These are phyloP conservation scores for Wilcoxina mikolae DNA, from an alignment of 495 filamentous ascomycete genomes.

Conservation along the genomic window DNA sequence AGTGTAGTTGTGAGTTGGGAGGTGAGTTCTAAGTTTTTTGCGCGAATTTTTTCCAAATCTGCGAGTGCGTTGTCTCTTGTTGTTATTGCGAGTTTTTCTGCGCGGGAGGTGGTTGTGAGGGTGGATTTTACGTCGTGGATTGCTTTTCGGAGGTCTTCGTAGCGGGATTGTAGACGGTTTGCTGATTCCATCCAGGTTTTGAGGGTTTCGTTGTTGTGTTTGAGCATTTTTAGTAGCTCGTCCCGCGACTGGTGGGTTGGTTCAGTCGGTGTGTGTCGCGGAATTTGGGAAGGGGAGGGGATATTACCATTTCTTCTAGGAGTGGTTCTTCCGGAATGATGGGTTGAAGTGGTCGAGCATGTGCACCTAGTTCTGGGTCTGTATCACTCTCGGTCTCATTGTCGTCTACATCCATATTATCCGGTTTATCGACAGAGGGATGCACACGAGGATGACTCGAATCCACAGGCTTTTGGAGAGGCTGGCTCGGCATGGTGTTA, in stretches of 20 bases:
- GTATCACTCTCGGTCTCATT: constrained; percentile 5
- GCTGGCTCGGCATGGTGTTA: constrained; percentile 36
- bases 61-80: too few species aligned
- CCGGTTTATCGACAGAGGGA: background rate
- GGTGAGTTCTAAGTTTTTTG: too few species aligned
- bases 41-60: too few species aligned
- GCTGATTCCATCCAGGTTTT: constrained; percentile 21
- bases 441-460: constrained; percentile 44
- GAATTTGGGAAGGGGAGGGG: background rate
- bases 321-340: background rate
- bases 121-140: constrained; percentile 7
- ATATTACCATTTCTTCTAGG: constrained; percentile 16
- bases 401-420: constrained; percentile 2
- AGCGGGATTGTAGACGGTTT: constrained; percentile 16
- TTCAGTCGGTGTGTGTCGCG: background rate
- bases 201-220: constrained; percentile 9
- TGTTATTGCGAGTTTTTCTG: too few species aligned
- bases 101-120: too few species aligned
- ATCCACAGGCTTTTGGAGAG: constrained; percentile 91
- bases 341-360: background rate
- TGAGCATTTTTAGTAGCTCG: constrained; percentile 11
- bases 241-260: constrained; percentile 15
- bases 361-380: background rate
- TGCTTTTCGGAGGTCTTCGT: constrained; percentile 11
- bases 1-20: too few species aligned